Evolutionary conservation across 805 yeast genomes (phyloP).

Genomic region (Suhomyces pyralidae): DNA sequence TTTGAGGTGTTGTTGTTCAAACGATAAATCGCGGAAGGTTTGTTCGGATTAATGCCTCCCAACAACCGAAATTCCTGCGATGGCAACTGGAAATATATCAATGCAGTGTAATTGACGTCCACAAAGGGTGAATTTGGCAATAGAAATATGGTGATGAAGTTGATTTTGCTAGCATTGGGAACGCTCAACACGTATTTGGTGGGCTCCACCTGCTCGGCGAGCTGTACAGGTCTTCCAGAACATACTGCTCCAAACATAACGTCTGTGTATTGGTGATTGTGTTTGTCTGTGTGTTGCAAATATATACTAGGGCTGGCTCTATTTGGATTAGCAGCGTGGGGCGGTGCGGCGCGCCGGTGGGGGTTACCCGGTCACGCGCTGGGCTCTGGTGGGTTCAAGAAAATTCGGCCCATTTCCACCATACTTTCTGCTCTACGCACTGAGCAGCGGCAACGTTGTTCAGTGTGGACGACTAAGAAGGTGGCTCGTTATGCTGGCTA

Average conservation of each 20-base stretch:
- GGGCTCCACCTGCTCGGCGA: conserved; percentile 65
- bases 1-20: conserved; percentile 46
- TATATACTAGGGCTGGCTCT: conserved; percentile 5
- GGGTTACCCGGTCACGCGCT: conserved; percentile 4
- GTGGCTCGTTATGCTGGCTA: conserved; percentile 7
- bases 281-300: background rate
- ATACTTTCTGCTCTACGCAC: background rate
- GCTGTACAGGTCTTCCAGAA: conserved; percentile 61
- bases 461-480: conserved; percentile 12
- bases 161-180: conserved; percentile 60
- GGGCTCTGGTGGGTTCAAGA: background rate
- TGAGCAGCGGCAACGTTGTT: conserved; percentile 3
- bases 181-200: conserved; percentile 64
- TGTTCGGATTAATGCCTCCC: conserved; percentile 59
- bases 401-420: background rate
- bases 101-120: conserved; percentile 73
- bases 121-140: conserved; percentile 70
- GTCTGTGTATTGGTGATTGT: background rate
- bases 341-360: background rate
- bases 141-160: conserved; percentile 80
- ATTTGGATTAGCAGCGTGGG: background rate
- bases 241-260: conserved; percentile 73
- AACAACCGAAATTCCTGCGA: conserved; percentile 59
- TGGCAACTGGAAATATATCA: conserved; percentile 85
- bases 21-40: conserved; percentile 91